Evolutionary conservation across 2,329 filamentous ascomycete genomes (phyloP).

Genomic region (Trichoderma harzianum): DNA sequence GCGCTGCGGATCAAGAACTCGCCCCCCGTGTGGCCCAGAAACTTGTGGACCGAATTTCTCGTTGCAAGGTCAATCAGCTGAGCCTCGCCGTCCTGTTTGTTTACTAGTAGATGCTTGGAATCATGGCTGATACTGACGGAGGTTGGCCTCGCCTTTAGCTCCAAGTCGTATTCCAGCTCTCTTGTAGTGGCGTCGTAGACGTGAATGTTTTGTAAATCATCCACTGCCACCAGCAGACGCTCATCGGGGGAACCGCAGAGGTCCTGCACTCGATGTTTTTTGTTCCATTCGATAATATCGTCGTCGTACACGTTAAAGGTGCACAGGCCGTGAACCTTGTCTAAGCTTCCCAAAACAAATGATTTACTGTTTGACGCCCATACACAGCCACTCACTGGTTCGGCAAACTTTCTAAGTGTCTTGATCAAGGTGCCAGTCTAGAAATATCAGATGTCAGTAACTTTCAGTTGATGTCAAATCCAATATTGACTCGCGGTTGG

Average conservation of each 20-base stretch:
- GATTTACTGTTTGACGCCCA: conserved; percentile 77
- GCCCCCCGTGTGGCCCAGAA: conserved; percentile 70
- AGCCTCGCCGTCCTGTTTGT: conserved; percentile 73
- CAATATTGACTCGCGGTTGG: neutral
- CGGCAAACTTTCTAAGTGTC: conserved; percentile 66
- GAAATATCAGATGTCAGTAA: neutral
- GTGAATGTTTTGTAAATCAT: conserved; percentile 66
- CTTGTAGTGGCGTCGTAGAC: conserved; percentile 78
- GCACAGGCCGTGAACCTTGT: conserved; percentile 62
- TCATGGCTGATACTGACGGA: conserved; percentile 80
- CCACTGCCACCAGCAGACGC: conserved; percentile 73
- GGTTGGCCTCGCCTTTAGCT: conserved; percentile 63
- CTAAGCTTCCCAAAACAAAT: conserved; percentile 77
- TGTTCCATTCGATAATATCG: conserved; percentile 62
- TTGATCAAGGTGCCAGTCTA: conserved; percentile 63
- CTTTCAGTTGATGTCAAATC: too few species aligned
- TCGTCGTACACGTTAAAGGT: conserved; percentile 67
- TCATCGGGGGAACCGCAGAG: conserved; percentile 80
- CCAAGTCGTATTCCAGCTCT: conserved; percentile 71
- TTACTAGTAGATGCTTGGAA: conserved; percentile 77
- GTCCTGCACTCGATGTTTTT: conserved; percentile 75
- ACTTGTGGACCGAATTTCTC: conserved; percentile 68
- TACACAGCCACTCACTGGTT: conserved; percentile 84
- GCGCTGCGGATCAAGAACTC: conserved; percentile 75
- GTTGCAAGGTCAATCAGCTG: conserved; percentile 75